Conservation (phyloP, 2,329 filamentous ascomycete genomes). For the Magnaporthiopsis rhizophila region DNA sequence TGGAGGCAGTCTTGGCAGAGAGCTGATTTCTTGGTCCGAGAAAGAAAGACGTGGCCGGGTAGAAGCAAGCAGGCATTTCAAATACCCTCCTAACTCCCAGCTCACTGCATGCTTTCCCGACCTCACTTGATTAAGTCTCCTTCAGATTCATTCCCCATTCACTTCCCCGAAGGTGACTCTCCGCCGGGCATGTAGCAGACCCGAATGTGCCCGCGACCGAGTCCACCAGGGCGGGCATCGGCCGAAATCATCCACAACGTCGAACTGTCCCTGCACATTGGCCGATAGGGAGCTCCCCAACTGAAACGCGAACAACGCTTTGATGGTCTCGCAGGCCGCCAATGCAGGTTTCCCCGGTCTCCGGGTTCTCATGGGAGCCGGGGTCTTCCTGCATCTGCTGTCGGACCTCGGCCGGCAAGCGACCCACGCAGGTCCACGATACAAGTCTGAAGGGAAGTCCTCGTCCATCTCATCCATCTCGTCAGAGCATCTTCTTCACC, state of each 20-base stretch:
- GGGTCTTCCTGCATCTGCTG: background rate
- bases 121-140: too few relatives aligned
- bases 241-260: background rate
- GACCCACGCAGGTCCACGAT: conserved; percentile 1
- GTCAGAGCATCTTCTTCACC: background rate
- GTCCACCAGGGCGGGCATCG: background rate
- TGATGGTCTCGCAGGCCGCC: background rate
- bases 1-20: background rate
- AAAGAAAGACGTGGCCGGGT: too few relatives aligned
- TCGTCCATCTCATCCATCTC: background rate
- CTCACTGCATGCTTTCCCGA: too few relatives aligned
- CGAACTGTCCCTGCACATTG: background rate
- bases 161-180: background rate
- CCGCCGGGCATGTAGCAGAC: too few relatives aligned
- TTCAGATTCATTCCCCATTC: too few relatives aligned
- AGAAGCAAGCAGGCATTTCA: too few relatives aligned
- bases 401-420: background rate
- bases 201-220: too few relatives aligned
- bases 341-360: background rate
- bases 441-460: background rate
- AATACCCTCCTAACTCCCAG: too few relatives aligned
- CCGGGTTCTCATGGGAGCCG: background rate
- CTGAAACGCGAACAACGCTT: background rate
- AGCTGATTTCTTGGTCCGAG: background rate
- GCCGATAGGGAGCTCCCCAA: background rate